Evolutionary conservation across 2,329 filamentous ascomycete genomes (phyloP).

Genomic region (Ophidiomyces ophidiicola): DNA sequence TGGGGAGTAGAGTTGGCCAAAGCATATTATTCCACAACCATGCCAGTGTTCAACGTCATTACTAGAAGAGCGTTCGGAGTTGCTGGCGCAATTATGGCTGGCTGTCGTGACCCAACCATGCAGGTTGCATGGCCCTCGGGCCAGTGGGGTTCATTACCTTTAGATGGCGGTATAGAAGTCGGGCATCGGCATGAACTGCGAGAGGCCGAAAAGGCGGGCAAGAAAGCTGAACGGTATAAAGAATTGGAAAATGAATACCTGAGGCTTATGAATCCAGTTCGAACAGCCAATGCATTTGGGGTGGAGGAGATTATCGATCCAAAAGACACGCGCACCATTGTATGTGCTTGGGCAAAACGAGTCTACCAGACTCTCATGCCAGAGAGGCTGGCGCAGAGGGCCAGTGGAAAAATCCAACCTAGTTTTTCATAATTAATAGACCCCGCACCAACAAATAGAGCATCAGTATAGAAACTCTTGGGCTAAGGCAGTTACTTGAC

Average conservation of each 20-base stretch:
- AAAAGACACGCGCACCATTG: conserved; percentile 44
- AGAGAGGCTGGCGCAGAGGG: conserved; percentile 36
- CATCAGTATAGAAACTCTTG: neutral
- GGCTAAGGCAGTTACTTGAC: conserved; percentile 23
- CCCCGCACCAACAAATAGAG: conserved; percentile 1
- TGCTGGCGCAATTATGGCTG: conserved; percentile 53
- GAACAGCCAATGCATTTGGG: conserved; percentile 52
- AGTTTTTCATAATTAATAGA: conserved; percentile 24
- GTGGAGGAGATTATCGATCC: conserved; percentile 56
- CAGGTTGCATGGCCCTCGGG: conserved; percentile 53
- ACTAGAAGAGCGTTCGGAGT: conserved; percentile 51
- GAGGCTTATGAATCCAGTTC: conserved; percentile 51
- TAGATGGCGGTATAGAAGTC: conserved; percentile 54
- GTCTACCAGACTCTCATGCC: conserved; percentile 44
- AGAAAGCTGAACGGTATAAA: conserved; percentile 41
- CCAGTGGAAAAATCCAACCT: conserved; percentile 33
- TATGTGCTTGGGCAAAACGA: conserved; percentile 44
- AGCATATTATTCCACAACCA: conserved; percentile 51
- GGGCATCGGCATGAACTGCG: conserved; percentile 49
- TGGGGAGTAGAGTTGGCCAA: conserved; percentile 51
- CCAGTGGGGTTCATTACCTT: conserved; percentile 49
- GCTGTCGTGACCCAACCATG: conserved; percentile 48
- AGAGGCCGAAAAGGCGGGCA: conserved; percentile 41
- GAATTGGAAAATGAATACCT: conserved; percentile 50
- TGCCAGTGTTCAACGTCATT: conserved; percentile 52